phyloP scores from a whole-genome alignment of 768 basidiomycete species.

The Leccinum olivaceopallidum region DNA sequence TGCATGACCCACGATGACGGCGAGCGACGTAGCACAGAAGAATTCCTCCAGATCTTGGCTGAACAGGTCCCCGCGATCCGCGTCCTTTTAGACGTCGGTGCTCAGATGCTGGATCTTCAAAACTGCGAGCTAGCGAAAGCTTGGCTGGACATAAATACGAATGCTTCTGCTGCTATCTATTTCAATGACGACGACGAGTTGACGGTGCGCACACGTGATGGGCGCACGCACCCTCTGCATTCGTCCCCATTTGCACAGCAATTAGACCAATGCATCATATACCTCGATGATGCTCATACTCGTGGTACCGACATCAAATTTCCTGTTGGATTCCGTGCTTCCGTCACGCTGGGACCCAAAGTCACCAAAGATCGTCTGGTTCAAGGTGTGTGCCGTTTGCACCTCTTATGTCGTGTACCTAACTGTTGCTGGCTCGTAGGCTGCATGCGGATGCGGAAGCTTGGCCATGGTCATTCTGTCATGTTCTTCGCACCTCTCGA shows the following conservation, averaged over 20 bases:
- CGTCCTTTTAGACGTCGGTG: constrained; percentile 54
- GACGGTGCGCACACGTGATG: constrained; percentile 1
- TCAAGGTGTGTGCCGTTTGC: constrained; percentile 34
- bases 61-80: constrained; percentile 36
- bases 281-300: constrained; percentile 54
- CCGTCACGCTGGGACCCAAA: constrained; percentile 41
- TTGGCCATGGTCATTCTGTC: constrained; percentile 45
- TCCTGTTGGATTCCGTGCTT: constrained; percentile 33
- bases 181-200: constrained; percentile 28
- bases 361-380: constrained; percentile 52
- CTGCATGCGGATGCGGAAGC: constrained; percentile 54
- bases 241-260: constrained; percentile 19
- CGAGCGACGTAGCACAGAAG: constrained; percentile 11
- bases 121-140: constrained; percentile 39
- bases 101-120: constrained; percentile 51
- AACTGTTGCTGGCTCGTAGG: constrained; percentile 14
- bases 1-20: constrained; percentile 15
- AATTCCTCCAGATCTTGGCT: constrained; percentile 35
- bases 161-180: constrained; percentile 44
- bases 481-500: constrained; percentile 46
- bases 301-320: constrained; percentile 53
- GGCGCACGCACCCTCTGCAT: background rate
- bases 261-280: constrained; percentile 45
- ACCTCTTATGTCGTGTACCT: background rate
- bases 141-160: constrained; percentile 16